Evolutionary conservation across 2,329 filamentous ascomycete species (phyloP), one percentile per base, ranked within the genome.

Genomic region (Grosmannia huntii): DNA sequence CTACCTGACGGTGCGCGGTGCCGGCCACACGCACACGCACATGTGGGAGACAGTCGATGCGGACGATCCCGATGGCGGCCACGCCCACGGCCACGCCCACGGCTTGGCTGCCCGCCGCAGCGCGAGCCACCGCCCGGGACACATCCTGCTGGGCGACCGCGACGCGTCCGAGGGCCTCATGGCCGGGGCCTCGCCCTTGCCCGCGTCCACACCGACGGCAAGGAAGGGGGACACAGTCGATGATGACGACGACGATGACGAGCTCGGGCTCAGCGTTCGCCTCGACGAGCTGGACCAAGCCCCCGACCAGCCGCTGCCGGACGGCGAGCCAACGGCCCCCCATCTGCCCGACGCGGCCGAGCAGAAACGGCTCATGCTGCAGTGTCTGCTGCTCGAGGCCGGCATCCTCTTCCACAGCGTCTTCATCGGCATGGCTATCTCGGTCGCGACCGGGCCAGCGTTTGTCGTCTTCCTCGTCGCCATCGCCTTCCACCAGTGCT

Each of bases 391-490:
- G 27, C 79, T 94, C 3, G 89, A 92, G 71, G 87, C 87, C 0
- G 89, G 89, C 23, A 92, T 94, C 61, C 77, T 94, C 19, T 92
- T 92, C 68, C 89, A 94, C 73, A 88, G 84, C 66, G 78, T 94
- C 57, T 94, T 94, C 66, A 92, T 94, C 65, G 89, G 89, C 61
- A 91, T 92, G 87, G 87, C 89, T 4, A 78, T 94, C 33, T 90
- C 86, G 0, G 89, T 94, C 0, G 85, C 89, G 0, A 90, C 87
- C 0, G 88, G 88, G 0, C 85, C 87, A 0, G 83, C 86, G 1
- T 94, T 94, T 67, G 75, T 89, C 49, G 86, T 92, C 14, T 87
- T 94, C 62, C 75, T 94, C 0, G 77, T 91, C 33, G 89, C 89
- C 55, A 90, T 94, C 62, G 83, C 82, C 63, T 91, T 92, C 70